A percentile compares a stretch with the other conserved stretches of the same genome.
Evolutionary conservation across 164 flowering plant species (phyloP).

Genomic region (Buxus sempervirens): DNA sequence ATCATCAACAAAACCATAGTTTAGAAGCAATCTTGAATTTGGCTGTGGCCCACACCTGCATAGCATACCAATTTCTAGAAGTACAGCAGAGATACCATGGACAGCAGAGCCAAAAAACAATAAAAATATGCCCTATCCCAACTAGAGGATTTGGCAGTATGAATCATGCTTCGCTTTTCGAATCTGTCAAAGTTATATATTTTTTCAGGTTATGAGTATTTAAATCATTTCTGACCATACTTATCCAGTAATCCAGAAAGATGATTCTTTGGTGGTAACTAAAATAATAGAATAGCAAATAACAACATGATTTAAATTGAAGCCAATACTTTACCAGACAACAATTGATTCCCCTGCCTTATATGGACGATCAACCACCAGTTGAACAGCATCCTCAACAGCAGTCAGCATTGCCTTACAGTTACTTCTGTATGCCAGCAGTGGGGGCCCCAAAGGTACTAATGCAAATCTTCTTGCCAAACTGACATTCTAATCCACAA

Average conservation of each 20-base stretch:
- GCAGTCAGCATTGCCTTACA: constrained; percentile 94
- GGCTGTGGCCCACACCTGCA: constrained; percentile 99
- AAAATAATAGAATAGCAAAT: background rate
- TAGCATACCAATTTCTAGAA: constrained; percentile 10
- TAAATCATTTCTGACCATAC: background rate
- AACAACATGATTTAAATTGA: background rate
- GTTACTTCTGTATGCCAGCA: constrained; percentile 86
- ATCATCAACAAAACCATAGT: constrained; percentile 98
- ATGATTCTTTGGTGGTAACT: background rate
- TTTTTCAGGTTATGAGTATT: no score
- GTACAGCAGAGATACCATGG: background rate
- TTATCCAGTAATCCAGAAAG: no score
- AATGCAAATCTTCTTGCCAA: constrained; percentile 95
- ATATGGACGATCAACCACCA: constrained; percentile 91
- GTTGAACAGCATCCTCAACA: constrained; percentile 73
- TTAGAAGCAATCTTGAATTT: constrained; percentile 82
- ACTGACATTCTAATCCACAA: constrained; percentile 70
- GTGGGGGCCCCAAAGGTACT: constrained; percentile 97
- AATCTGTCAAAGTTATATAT: no score
- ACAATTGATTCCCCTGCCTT: constrained; percentile 84
- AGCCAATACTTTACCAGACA: constrained; percentile 58
- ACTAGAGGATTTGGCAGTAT: no score
- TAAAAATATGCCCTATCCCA: no score
- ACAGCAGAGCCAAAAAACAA: background rate
- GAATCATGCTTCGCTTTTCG: no score